phyloP scores from a whole-genome alignment of 495 filamentous ascomycete species.

The Trichocladium uniseriatum region DNA sequence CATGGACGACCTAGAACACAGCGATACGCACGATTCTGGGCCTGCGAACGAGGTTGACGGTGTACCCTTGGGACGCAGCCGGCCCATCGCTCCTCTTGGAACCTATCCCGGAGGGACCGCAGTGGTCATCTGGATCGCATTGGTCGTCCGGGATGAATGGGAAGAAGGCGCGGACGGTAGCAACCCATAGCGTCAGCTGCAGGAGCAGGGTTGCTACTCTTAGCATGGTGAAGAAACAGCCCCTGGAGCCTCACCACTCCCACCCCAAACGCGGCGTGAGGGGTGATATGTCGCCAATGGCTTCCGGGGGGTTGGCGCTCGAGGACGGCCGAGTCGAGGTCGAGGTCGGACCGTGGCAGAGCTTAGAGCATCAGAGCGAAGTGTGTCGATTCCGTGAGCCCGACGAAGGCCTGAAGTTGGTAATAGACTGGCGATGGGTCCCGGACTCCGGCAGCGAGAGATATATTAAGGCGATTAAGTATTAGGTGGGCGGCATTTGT shows the following conservation, averaged over 20 bases:
- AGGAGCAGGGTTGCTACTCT: conserved; percentile 22
- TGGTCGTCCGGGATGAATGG: conserved; percentile 22
- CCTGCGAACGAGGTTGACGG: conserved; percentile 11
- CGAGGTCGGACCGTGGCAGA: neutral
- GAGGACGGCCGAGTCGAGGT: conserved; percentile 1
- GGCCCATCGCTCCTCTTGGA: neutral
- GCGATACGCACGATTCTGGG: conserved; percentile 13
- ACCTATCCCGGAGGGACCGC: neutral
- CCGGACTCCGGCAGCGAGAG: conserved; percentile 27
- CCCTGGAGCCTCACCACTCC: conserved; percentile 20
- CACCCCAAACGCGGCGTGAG: conserved; percentile 13
- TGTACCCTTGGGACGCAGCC: conserved; percentile 6
- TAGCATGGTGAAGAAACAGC: conserved; percentile 31
- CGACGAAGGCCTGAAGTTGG: conserved; percentile 4
- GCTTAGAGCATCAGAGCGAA: conserved; percentile 11
- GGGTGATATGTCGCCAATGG: conserved; percentile 10
- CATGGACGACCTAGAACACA: neutral
- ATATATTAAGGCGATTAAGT: conserved; percentile 28
- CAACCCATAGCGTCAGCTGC: conserved; percentile 36
- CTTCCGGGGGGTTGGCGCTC: neutral
- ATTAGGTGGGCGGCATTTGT: conserved; percentile 32
- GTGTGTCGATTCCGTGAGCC: neutral
- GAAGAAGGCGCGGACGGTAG: conserved; percentile 31
- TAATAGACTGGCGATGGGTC: conserved; percentile 19
- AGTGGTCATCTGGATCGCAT: conserved; percentile 15